Conservation (phyloP, 2,329 filamentous ascomycete genomes). For the Trichophyton simii region DNA sequence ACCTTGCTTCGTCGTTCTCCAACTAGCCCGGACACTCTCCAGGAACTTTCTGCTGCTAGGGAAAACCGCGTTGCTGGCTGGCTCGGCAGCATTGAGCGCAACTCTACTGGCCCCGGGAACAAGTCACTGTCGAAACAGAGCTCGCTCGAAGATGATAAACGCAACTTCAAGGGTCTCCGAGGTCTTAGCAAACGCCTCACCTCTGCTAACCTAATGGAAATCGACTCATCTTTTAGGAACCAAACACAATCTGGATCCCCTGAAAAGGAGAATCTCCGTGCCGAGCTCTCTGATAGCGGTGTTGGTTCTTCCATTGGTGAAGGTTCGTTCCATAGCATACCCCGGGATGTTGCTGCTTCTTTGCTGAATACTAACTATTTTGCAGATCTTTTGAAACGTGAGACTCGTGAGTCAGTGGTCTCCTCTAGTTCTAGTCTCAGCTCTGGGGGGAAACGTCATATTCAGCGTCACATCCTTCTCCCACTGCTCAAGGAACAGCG, state of each 20-base stretch:
- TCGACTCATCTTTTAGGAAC: constrained; percentile 15
- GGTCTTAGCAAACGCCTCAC: constrained; percentile 46
- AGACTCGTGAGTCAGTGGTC: constrained; percentile 32
- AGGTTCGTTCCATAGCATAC: constrained; percentile 10
- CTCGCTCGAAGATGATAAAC: constrained; percentile 28
- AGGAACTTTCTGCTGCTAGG: constrained; percentile 59
- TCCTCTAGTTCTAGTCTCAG: constrained; percentile 51
- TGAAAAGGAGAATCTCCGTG: constrained; percentile 41
- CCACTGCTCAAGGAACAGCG: constrained; percentile 62
- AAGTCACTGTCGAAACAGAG: constrained; percentile 33
- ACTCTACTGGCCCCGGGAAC: constrained; percentile 37
- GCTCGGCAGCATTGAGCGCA: constrained; percentile 53
- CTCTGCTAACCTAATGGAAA: constrained; percentile 27
- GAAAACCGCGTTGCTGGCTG: constrained; percentile 56
- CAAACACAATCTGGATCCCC: constrained; percentile 19
- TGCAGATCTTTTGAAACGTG: neutral
- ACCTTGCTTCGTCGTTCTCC: constrained; percentile 52
- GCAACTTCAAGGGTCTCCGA: constrained; percentile 48
- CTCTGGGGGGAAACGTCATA: constrained; percentile 58
- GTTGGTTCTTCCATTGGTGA: constrained; percentile 70
- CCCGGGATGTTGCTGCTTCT: constrained; percentile 32
- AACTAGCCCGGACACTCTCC: constrained; percentile 43
- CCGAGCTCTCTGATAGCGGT: constrained; percentile 74
- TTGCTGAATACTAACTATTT: constrained; percentile 14
- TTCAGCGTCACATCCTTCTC: constrained; percentile 64